Conservation (phyloP, 768 basidiomycete species). For the Tephrocybe rancida region DNA sequence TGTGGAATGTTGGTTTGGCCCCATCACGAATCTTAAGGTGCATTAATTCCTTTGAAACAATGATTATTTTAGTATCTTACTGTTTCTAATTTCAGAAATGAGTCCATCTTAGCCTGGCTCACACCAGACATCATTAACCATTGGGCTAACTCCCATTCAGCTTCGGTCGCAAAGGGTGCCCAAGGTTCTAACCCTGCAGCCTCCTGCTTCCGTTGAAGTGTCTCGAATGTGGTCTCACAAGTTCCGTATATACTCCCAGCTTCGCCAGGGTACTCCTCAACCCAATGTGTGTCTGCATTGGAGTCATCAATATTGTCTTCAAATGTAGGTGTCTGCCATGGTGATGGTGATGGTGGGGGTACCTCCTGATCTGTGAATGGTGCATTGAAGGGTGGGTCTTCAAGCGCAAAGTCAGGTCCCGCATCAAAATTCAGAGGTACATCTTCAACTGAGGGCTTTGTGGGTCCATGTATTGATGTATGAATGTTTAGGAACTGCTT, state of each 20-base stretch:
- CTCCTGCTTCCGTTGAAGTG: not conserved
- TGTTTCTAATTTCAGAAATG: not conserved
- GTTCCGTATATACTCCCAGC: not conserved
- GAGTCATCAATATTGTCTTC: not conserved
- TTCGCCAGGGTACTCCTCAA: not conserved
- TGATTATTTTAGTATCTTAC: not conserved
- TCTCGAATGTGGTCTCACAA: not conserved
- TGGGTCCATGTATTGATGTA: not conserved
- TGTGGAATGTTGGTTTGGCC: conserved; percentile 10
- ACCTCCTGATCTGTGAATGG: too few species aligned
- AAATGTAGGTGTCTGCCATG: not conserved
- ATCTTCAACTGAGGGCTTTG: not conserved
- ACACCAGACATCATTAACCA: conserved; percentile 3
- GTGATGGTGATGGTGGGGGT: not conserved
- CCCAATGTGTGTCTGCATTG: not conserved
- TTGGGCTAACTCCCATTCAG: conserved; percentile 1
- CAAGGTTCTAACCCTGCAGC: not conserved
- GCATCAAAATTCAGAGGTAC: not conserved
- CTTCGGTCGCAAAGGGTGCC: not conserved
- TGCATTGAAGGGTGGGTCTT: not conserved
- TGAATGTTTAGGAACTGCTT: not conserved
- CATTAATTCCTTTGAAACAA: not conserved
- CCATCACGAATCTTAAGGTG: not conserved
- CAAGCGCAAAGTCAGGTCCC: not conserved
- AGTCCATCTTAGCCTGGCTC: conserved; percentile 2